phyloP scores from a whole-genome alignment of 192 early-diverging fungal genomes.

The Paraglomus brasilianum region DNA sequence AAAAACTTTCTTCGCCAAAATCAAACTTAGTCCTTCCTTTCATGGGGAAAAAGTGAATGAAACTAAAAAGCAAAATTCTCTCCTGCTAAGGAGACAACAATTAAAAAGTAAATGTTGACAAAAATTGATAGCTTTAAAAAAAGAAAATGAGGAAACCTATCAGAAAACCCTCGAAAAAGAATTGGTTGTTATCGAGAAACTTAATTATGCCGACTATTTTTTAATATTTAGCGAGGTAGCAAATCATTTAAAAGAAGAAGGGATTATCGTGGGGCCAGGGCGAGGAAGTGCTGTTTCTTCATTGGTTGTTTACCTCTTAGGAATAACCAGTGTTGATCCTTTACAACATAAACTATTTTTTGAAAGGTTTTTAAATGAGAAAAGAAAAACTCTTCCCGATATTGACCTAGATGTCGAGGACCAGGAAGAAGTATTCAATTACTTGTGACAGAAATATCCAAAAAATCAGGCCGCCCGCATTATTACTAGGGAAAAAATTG shows the following conservation, averaged over 20 bases:
- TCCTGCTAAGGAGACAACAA: too few relatives aligned
- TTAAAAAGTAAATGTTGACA: conserved; percentile 19
- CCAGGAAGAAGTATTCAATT: conserved; percentile 19
- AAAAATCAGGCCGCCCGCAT: conserved; percentile 5
- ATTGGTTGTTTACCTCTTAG: neutral
- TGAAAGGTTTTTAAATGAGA: conserved; percentile 10
- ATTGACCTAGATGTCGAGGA: conserved; percentile 12
- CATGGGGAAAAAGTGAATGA: neutral
- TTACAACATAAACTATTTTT: conserved; percentile 12
- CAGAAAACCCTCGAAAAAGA: conserved; percentile 3
- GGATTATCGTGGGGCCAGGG: conserved; percentile 2
- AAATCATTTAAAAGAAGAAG: neutral
- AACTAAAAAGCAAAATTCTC: conserved; percentile 6
- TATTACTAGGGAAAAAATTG: conserved; percentile 13
- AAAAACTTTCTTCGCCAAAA: neutral
- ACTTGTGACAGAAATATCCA: conserved; percentile 5
- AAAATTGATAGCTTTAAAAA: neutral
- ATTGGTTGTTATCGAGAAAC: neutral
- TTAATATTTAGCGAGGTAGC: conserved; percentile 1
- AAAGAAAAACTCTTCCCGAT: conserved; percentile 9
- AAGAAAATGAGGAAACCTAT: neutral
- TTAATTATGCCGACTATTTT: conserved; percentile 17
- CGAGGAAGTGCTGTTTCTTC: conserved; percentile 15
- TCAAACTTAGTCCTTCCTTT: neutral
- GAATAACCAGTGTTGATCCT: conserved; percentile 11